A percentile compares a stretch with the other conserved stretches of the same genome.
These are phyloP conservation scores for Wickerhamomyces subpelliculosus DNA, from an alignment of 805 yeast genomes.

Conservation along the genomic window DNA sequence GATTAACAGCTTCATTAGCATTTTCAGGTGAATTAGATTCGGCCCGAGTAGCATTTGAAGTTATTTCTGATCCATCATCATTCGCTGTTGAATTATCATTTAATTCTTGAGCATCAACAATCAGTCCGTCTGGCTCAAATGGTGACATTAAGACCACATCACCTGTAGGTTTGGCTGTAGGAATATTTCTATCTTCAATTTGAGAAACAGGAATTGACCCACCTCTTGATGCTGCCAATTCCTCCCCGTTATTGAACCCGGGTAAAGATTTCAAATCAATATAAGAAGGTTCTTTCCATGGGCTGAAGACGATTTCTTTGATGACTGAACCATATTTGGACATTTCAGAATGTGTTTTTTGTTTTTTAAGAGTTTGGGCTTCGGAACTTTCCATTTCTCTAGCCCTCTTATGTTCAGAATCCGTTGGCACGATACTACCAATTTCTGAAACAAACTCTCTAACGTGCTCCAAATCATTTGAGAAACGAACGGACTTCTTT, in stretches of 20 bases:
- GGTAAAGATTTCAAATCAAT: no score
- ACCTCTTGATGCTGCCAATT: no score
- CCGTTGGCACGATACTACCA: no score
- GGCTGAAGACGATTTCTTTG: no score
- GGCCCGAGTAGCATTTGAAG: not conserved
- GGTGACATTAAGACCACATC: no score
- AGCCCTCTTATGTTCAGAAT: not conserved
- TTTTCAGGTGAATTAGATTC: no score
- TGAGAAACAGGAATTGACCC: no score
- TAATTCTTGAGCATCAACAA: not conserved
- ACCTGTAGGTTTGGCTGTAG: no score
- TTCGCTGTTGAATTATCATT: not conserved
- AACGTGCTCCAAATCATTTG: not conserved
- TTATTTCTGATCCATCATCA: not conserved
- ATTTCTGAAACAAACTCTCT: not conserved
- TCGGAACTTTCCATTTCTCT: slow-evolving; percentile 3
- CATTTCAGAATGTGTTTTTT: no score
- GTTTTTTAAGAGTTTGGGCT: not conserved
- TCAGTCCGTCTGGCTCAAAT: not conserved
- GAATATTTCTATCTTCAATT: no score
- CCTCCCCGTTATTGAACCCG: no score
- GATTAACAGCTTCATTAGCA: not conserved
- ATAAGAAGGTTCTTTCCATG: no score
- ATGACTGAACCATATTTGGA: not conserved
- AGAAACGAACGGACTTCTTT: not conserved